These are phyloP conservation scores for Trichosporon sp. DNA, from an alignment of 1,284 basidiomycete species.

Conservation along the genomic window DNA sequence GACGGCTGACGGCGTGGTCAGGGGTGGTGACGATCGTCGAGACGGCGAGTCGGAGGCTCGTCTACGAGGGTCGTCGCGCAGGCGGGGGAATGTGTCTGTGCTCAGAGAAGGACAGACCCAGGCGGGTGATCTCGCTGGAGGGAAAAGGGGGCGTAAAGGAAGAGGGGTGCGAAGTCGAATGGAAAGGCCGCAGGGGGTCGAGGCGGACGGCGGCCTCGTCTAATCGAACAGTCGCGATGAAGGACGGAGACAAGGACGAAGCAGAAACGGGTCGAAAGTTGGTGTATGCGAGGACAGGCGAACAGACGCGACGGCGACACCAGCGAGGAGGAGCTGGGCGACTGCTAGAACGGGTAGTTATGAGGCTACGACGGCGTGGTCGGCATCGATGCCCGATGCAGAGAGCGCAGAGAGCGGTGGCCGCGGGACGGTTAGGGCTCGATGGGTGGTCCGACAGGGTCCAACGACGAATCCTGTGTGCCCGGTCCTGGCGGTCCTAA, in stretches of 20 bases:
- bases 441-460: not conserved
- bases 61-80: not conserved
- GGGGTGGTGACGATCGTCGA: not conserved
- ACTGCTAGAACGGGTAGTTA: conserved; percentile 1
- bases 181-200: not conserved
- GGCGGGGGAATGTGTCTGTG: not conserved
- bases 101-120: not conserved
- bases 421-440: conserved; percentile 4
- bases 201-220: not conserved
- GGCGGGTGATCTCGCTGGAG: not conserved
- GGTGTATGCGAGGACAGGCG: not conserved
- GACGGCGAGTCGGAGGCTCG: not conserved
- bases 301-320: not conserved
- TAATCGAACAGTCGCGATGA: not conserved
- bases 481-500: not conserved
- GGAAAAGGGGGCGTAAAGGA: not conserved
- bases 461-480: not conserved
- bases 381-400: not conserved
- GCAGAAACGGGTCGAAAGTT: not conserved
- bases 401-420: not conserved
- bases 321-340: not conserved
- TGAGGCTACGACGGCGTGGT: not conserved
- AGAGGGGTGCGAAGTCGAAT: not conserved
- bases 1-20: not conserved
- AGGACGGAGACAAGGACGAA: not conserved